Evolutionary conservation across 176 grass and related monocot genomes (phyloP).

Genomic region (Neostapfia colusana): DNA sequence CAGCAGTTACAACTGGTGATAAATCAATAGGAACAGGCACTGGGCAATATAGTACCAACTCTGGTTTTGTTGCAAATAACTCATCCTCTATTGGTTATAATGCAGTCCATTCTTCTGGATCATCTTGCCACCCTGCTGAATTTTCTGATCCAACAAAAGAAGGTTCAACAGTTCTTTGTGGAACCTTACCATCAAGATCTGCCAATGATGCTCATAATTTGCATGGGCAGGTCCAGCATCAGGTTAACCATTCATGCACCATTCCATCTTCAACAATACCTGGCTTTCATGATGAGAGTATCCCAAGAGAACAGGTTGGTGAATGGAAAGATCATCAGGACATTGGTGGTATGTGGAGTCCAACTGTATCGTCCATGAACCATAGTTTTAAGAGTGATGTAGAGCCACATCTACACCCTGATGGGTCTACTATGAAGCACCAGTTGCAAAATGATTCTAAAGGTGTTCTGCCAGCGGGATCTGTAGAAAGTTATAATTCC

Average conservation of each 20-base stretch:
- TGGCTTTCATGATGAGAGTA: slow-evolving; percentile 37
- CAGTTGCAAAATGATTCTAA: slow-evolving; percentile 51
- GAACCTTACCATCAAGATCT: slow-evolving; percentile 35
- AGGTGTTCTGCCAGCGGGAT: slow-evolving; percentile 35
- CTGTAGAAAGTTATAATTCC: slow-evolving; percentile 38
- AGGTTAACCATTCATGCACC: slow-evolving; percentile 27
- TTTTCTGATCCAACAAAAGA: slow-evolving; percentile 37
- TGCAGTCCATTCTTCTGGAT: slow-evolving; percentile 46
- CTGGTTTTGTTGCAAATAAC: slow-evolving; percentile 40
- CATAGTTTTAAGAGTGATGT: slow-evolving; percentile 36
- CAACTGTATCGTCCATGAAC: slow-evolving; percentile 21
- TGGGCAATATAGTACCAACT: slow-evolving; percentile 45
- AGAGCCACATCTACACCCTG: slow-evolving; percentile 36
- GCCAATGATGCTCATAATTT: slow-evolving; percentile 45
- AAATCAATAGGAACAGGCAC: slow-evolving; percentile 31
- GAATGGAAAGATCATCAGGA: slow-evolving; percentile 45
- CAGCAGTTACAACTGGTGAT: slow-evolving; percentile 31
- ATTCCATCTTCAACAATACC: slow-evolving; percentile 33
- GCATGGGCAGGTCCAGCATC: slow-evolving; percentile 33
- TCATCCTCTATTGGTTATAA: slow-evolving; percentile 42
- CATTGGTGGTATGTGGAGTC: slow-evolving; percentile 58
- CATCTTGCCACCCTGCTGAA: slow-evolving; percentile 29
- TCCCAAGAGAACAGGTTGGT: slow-evolving; percentile 29
- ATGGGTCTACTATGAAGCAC: slow-evolving; percentile 33
- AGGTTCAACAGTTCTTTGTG: slow-evolving; percentile 26